Evolutionary conservation across 2,329 filamentous ascomycete species (phyloP).

Genomic region (Paracorniculantispora psalliotae): DNA sequence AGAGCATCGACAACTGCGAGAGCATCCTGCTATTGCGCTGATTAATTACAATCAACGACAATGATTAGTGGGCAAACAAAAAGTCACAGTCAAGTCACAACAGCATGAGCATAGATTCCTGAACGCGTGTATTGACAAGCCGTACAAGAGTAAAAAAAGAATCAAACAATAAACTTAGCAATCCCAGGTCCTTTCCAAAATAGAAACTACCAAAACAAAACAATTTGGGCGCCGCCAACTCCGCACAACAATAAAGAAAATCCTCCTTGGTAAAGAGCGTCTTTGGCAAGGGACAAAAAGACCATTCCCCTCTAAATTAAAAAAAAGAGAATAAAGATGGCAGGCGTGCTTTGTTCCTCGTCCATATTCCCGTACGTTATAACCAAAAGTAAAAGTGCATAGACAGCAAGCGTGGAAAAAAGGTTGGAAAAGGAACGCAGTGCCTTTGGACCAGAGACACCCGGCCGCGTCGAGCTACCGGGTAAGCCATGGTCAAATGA

Average conservation of each 20-base stretch:
- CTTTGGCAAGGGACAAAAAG: neutral
- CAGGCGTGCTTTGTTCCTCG: neutral
- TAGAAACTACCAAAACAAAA: too few species aligned
- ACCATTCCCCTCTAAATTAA: conserved; percentile 1
- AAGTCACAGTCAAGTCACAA: neutral
- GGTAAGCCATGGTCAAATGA: neutral
- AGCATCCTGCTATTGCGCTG: too few species aligned
- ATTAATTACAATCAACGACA: too few species aligned
- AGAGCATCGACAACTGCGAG: too few species aligned
- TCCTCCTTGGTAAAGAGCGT: conserved; percentile 1
- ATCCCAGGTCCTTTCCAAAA: too few species aligned
- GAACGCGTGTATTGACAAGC: neutral
- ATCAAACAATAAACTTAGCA: neutral
- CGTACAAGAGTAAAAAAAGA: neutral
- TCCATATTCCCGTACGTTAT: neutral
- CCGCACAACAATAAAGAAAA: neutral
- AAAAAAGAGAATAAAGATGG: conserved; percentile 3
- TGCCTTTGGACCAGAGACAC: neutral
- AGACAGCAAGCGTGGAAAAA: neutral
- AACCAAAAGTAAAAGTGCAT: neutral
- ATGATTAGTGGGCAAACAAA: too few species aligned
- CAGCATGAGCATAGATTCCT: neutral
- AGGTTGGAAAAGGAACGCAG: neutral
- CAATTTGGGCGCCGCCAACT: neutral
- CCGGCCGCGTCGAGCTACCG: neutral